Base-by-base conservation (phyloP, 495 filamentous ascomycete species). In the Hyphodiscus hymeniophilus region DNA sequence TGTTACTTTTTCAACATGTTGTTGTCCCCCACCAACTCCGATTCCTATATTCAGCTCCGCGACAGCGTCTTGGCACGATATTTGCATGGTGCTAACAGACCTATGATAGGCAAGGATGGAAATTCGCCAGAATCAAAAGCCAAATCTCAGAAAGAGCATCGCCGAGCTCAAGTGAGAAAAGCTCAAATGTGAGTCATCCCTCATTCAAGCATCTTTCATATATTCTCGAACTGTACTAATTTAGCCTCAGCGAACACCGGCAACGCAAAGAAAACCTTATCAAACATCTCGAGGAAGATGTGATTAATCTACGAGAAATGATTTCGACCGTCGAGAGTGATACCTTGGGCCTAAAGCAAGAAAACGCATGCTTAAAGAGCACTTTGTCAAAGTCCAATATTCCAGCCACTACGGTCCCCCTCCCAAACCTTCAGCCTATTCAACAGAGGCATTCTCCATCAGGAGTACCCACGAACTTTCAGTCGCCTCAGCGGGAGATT, bases 221-320 rank as follows among this genome's bases (percentile, higher is more conserved):
- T 18, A 18, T 36, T n/a, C 6, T 4, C 7, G 24, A 7, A 3
- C 2, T n/a, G 16, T 22, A 42, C 48, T 52, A 23, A 52, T 34
- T 26, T 13, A 32, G 16, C 2, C 11, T 39, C 38, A 59, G 56
- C n/a, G 48, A 72, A 51, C 73, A 76, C 50, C 69, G 72, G 4
- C 68, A 74, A 52, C 66, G 70, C 23, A 75, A 76, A 54, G 66
- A 66, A 18, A 70, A 74, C 59, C 70, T 74, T 56, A 63, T 71
- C 47, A 69, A 68, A 50, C 54, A 69, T 55, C 65, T 75, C 26
- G 73, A 76, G 64, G 58, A 61, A 52, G 72, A 75, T 42, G 54
- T 72, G 1, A 61, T 61, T 15, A 54, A 60, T 24, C 54, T 71
- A 18, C 66, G 73, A 8, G 66, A 72, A 21, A 50, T 67, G 56